Conservation (phyloP, 75 land plant genomes). For the Selaginella tamariscina region DNA sequence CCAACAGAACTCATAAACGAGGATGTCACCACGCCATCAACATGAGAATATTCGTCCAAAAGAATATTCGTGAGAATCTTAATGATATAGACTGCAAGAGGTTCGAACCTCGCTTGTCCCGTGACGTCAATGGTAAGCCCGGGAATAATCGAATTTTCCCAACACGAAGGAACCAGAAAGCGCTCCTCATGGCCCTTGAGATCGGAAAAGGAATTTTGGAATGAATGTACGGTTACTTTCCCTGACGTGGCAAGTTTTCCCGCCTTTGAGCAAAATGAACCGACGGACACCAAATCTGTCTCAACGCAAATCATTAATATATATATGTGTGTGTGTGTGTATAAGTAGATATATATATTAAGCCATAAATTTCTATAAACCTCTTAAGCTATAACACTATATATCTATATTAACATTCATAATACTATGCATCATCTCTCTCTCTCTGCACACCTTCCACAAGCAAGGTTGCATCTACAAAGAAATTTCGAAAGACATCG, state of each 20-base stretch:
- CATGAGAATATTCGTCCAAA: slow-evolving; percentile 59
- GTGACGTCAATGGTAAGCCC: slow-evolving; percentile 59
- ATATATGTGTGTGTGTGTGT: no score
- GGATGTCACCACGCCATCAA: slow-evolving; percentile 58
- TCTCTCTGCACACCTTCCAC: slow-evolving; percentile 53
- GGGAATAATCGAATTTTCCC: slow-evolving; percentile 41
- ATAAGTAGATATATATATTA: no score
- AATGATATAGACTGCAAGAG: slow-evolving; percentile 58
- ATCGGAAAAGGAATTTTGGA: slow-evolving; percentile 39
- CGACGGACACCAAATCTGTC: slow-evolving; percentile 70
- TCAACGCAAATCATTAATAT: slow-evolving; percentile 9
- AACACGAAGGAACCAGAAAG: slow-evolving; percentile 32
- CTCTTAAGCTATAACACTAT: no score
- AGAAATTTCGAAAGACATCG: slow-evolving; percentile 56
- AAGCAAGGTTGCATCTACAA: slow-evolving; percentile 49
- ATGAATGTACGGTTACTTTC: slow-evolving; percentile 47
- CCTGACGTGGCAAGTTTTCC: slow-evolving; percentile 18
- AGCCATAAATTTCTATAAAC: no score
- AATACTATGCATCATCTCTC: no score
- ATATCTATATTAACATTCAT: not conserved
- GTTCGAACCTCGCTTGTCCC: slow-evolving; percentile 50
- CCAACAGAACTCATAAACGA: slow-evolving; percentile 49
- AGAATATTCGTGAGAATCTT: slow-evolving; percentile 55
- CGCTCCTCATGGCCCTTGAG: not conserved
- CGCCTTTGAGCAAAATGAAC: slow-evolving; percentile 28